Evolutionary conservation across 2,329 filamentous ascomycete species (phyloP).

Genomic region (Cucurbitaria berberidis): DNA sequence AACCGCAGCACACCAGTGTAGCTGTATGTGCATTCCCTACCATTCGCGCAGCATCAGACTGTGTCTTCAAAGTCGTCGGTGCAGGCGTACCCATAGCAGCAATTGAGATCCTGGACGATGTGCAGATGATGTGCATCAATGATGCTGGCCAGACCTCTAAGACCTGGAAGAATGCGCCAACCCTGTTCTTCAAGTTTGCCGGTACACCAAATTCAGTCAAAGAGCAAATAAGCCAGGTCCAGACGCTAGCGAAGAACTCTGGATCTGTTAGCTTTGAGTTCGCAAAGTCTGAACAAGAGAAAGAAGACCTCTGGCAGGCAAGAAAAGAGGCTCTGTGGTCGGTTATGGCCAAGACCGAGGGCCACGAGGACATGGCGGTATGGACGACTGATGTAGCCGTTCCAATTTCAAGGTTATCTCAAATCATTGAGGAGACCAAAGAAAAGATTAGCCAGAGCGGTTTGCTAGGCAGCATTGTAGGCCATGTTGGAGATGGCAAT

Average conservation of each 20-base stretch:
- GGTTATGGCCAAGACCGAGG: conserved; percentile 68
- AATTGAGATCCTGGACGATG: conserved; percentile 91
- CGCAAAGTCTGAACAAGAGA: conserved; percentile 68
- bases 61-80: conserved; percentile 79
- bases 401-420: conserved; percentile 71
- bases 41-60: conserved; percentile 76
- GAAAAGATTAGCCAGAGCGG: conserved; percentile 67
- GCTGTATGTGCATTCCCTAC: conserved; percentile 72
- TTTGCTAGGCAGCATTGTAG: conserved; percentile 70
- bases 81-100: conserved; percentile 85
- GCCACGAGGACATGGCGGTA: conserved; percentile 64
- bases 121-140: conserved; percentile 82
- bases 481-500: conserved; percentile 77
- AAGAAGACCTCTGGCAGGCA: conserved; percentile 74
- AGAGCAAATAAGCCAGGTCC: conserved; percentile 76
- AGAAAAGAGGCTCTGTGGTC: conserved; percentile 78
- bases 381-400: conserved; percentile 86
- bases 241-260: conserved; percentile 63
- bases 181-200: conserved; percentile 77
- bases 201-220: conserved; percentile 73
- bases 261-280: conserved; percentile 74
- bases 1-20: conserved; percentile 79
- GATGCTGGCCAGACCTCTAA: conserved; percentile 67
- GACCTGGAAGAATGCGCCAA: conserved; percentile 72
- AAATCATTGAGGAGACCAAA: conserved; percentile 79